Evolutionary conservation across 2,329 filamentous ascomycete species (phyloP).

Genomic region (Zalaria sp.): DNA sequence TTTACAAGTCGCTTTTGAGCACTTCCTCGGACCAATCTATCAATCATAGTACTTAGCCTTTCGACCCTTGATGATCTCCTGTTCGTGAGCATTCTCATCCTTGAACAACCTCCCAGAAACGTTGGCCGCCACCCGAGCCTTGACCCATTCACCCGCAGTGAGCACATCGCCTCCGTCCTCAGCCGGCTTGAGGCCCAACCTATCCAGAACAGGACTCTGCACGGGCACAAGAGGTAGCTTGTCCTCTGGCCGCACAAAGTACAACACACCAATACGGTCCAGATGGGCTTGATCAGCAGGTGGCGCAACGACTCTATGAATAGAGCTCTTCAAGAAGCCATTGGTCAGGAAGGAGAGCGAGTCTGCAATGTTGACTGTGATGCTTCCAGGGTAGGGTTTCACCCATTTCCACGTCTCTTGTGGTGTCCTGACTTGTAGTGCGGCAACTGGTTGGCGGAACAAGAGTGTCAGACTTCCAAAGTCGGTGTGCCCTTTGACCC

Average conservation of each 20-base stretch:
- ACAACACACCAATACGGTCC: constrained; percentile 29
- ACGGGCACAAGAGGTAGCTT: neutral
- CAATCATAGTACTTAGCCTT: too few relatives aligned
- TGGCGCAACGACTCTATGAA: constrained; percentile 36
- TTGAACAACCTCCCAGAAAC: too few relatives aligned
- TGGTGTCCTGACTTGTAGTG: constrained; percentile 21
- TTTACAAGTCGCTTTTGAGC: too few relatives aligned
- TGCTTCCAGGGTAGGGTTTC: constrained; percentile 23
- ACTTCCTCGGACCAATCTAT: too few relatives aligned
- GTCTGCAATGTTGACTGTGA: constrained; percentile 27
- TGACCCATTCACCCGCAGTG: neutral
- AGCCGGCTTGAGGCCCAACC: neutral
- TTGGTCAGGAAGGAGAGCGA: constrained; percentile 20
- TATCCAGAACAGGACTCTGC: neutral
- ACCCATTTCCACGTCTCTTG: constrained; percentile 30
- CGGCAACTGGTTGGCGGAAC: constrained; percentile 27
- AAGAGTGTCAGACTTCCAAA: constrained; percentile 28
- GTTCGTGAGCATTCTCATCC: too few relatives aligned
- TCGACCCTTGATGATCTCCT: too few relatives aligned
- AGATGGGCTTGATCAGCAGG: constrained; percentile 33
- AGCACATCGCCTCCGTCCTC: neutral
- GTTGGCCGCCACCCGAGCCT: neutral
- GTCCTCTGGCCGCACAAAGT: constrained; percentile 17
- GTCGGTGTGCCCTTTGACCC: constrained; percentile 23
- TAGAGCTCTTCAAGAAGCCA: constrained; percentile 32